Base-by-base conservation (phyloP, 139 green algal genomes). In the Haematococcus sp. region DNA sequence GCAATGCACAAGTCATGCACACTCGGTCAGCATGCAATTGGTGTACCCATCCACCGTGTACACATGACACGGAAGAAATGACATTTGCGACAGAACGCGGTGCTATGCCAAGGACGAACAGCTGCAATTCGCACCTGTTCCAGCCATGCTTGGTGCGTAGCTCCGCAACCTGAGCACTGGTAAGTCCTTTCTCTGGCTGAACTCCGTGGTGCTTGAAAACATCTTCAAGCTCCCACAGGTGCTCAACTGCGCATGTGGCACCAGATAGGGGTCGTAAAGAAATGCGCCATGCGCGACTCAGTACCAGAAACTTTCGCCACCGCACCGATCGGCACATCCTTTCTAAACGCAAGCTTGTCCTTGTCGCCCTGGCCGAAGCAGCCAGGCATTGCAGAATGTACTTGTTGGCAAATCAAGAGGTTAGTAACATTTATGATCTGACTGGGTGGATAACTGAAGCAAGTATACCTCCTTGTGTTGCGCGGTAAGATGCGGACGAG, bases 111-210 rank as follows among this genome's bases (percentile, higher is more conserved):
- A 28, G 54, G 17, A 28, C 54, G 15, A 16, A 27, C 23, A 27
- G 23, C 15, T 27, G 22, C 19, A 28, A 63, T 63, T 16, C 19
- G 23, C 73, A 78, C 25, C 59, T 83, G 78, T 94, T 94, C 63
- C 75, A 73, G 27, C 88, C 88, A 46, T 88, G 87, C 68, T 86
- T 86, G 34, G 68, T 35, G 1, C 84, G 65, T 33, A 85, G 86
- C 19, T 79, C 70, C 32, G 77, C 22, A 17, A 94, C 89, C 66
- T 94, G 83, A 4, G 31, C 65, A 61, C 11, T 88, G 27, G 70
- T 83, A 28, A 79, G 67, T 19, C 81, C 80, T 28, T 79, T 80
- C 20, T 86, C 69, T n/a, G 77, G 66, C 17, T 83, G 86, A 3
- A 92, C 68, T 25, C 85, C 76, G 27, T 91, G 79, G n/a, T 59